Evolutionary conservation across 306 rosid species (phyloP).

Genomic region (Glycine tomentella): DNA sequence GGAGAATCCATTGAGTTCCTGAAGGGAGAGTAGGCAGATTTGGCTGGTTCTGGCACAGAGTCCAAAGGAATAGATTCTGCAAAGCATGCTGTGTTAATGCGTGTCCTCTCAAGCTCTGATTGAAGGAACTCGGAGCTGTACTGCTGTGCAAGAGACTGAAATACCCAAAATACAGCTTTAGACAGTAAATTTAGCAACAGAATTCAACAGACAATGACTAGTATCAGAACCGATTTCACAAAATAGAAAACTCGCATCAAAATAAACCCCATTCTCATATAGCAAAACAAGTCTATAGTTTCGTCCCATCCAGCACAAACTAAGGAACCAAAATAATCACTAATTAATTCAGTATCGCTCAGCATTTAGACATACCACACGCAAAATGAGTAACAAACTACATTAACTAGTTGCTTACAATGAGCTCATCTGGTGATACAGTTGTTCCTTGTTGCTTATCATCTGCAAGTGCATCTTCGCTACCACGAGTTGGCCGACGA

Average conservation of each 20-base stretch:
- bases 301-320: slow-evolving; percentile 33
- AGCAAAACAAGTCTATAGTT: neutral
- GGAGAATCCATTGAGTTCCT: slow-evolving; percentile 74
- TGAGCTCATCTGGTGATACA: slow-evolving; percentile 92
- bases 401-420: slow-evolving; percentile 68
- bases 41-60: slow-evolving; percentile 76
- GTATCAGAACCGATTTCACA: slow-evolving; percentile 24
- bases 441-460: slow-evolving; percentile 74
- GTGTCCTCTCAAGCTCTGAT: slow-evolving; percentile 92
- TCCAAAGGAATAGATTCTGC: slow-evolving; percentile 80
- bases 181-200: neutral
- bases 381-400: slow-evolving; percentile 18
- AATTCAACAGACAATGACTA: neutral
- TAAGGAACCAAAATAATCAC: neutral
- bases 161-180: slow-evolving; percentile 42
- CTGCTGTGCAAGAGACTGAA: slow-evolving; percentile 93
- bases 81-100: slow-evolving; percentile 95
- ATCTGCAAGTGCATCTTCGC: slow-evolving; percentile 87
- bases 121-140: slow-evolving; percentile 88
- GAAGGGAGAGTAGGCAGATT: slow-evolving; percentile 72
- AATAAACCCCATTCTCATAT: neutral
- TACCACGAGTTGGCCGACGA: slow-evolving; percentile 95
- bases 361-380: slow-evolving; percentile 6
- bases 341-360: neutral
- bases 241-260: neutral